Evolutionary conservation across 352 stramenopile genomes (phyloP).

Genomic region (Blastocystis sp.): DNA sequence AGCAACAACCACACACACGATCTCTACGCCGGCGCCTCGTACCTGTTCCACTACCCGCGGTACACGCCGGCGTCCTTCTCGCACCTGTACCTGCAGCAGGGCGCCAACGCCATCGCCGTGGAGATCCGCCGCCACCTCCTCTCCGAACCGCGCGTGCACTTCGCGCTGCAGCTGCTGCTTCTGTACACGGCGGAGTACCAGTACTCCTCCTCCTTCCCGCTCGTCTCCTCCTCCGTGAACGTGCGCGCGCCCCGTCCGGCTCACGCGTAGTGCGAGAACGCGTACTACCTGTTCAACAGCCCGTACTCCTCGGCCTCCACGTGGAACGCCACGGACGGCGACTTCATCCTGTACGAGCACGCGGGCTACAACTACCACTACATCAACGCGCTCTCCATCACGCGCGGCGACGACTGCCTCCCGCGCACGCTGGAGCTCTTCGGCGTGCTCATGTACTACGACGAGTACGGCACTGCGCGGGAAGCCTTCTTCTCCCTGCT

Average conservation of each 20-base stretch:
- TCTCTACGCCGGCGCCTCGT: not conserved
- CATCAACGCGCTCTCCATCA: not conserved
- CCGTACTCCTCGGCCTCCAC: not conserved
- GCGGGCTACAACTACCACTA: slow-evolving; percentile 32
- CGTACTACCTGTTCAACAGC: slow-evolving; percentile 19
- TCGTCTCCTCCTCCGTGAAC: not conserved
- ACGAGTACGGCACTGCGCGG: not conserved
- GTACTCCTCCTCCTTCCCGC: slow-evolving; percentile 20
- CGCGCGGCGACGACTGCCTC: not conserved
- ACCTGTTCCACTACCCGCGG: not conserved
- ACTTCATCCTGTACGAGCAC: slow-evolving; percentile 41
- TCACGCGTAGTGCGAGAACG: not conserved
- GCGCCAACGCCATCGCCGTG: slow-evolving; percentile 14
- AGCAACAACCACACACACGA: not conserved
- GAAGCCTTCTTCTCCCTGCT: not conserved
- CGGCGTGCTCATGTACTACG: slow-evolving; percentile 41
- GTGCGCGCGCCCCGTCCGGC: not conserved
- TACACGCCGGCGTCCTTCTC: slow-evolving; percentile 16
- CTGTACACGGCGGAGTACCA: slow-evolving; percentile 1
- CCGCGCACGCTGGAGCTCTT: slow-evolving; percentile 5
- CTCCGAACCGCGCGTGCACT: not conserved
- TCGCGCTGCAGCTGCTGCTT: not conserved
- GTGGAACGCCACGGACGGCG: not conserved
- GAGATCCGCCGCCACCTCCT: not conserved
- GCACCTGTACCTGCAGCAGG: slow-evolving; percentile 8